Conservation (phyloP, 345 rosid genomes). For the Populus pruinosa region DNA sequence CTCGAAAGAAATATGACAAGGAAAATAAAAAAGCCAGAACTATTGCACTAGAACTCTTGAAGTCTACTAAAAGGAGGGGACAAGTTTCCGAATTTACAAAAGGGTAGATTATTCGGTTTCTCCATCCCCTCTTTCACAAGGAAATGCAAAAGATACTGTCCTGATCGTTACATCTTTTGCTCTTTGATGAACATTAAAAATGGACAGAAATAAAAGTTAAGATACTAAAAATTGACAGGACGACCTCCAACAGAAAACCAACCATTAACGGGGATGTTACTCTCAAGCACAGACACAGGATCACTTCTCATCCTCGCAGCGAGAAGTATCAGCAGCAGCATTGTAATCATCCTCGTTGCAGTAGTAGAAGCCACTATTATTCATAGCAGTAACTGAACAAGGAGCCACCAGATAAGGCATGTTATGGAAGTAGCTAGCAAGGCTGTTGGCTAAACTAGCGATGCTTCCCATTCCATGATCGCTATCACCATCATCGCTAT, state of each 20-base stretch:
- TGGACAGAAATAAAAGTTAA: background rate
- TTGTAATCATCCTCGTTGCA: constrained; percentile 45
- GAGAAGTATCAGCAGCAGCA: constrained; percentile 30
- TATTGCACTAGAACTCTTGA: constrained; percentile 12
- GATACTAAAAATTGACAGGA: background rate
- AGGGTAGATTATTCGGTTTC: constrained; percentile 28
- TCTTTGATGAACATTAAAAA: background rate
- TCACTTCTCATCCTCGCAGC: constrained; percentile 66
- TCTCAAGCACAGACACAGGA: constrained; percentile 62
- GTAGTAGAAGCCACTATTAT: constrained; percentile 56
- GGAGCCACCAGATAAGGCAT: constrained; percentile 84
- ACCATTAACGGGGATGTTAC: background rate
- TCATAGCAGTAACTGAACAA: constrained; percentile 62
- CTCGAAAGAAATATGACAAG: background rate
- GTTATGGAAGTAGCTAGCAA: constrained; percentile 69
- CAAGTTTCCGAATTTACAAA: constrained; percentile 40
- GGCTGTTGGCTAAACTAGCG: constrained; percentile 46
- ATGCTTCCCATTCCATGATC: constrained; percentile 28
- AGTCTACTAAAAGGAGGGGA: constrained; percentile 19
- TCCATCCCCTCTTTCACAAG: constrained; percentile 23
- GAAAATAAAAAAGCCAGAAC: background rate
- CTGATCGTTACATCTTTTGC: constrained; percentile 19
- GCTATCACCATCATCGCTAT: constrained; percentile 26
- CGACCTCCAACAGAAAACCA: constrained; percentile 26
- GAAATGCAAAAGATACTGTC: constrained; percentile 26